phyloP scores from a whole-genome alignment of 192 early-diverging fungal genomes.

The Lunasporangiospora selenospora region DNA sequence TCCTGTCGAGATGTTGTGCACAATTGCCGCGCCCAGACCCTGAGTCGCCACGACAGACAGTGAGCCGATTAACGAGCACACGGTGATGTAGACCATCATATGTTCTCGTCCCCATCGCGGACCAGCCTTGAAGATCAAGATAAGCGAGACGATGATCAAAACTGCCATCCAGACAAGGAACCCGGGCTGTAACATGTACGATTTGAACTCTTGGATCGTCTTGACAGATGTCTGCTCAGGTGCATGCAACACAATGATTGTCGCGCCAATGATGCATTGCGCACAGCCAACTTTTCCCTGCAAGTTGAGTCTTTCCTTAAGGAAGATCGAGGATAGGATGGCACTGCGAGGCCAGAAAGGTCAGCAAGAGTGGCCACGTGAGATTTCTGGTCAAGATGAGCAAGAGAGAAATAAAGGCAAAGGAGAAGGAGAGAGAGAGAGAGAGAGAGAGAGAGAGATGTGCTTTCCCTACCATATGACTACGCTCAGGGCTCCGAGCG shows the following conservation, averaged over 20 bases:
- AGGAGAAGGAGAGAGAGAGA: background rate
- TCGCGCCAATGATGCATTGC: conserved; percentile 84
- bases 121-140: conserved; percentile 80
- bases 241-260: conserved; percentile 85
- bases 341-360: conserved; percentile 55
- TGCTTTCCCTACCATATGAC: conserved; percentile 64
- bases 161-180: conserved; percentile 78
- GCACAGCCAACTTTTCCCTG: conserved; percentile 90
- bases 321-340: conserved; percentile 83
- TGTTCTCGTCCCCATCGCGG: conserved; percentile 77
- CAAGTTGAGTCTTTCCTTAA: conserved; percentile 80
- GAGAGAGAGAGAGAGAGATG: background rate
- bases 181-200: conserved; percentile 68
- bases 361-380: background rate
- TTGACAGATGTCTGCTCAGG: conserved; percentile 79
- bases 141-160: conserved; percentile 64
- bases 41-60: conserved; percentile 88
- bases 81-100: conserved; percentile 88
- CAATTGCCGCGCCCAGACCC: conserved; percentile 86
- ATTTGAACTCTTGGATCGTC: conserved; percentile 81
- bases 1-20: conserved; percentile 80
- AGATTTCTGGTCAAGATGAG: background rate
- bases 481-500: conserved; percentile 89
- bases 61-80: conserved; percentile 93
- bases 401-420: background rate